phyloP scores from a whole-genome alignment of 768 basidiomycete genomes.

The Guyanaporus albipodus region DNA sequence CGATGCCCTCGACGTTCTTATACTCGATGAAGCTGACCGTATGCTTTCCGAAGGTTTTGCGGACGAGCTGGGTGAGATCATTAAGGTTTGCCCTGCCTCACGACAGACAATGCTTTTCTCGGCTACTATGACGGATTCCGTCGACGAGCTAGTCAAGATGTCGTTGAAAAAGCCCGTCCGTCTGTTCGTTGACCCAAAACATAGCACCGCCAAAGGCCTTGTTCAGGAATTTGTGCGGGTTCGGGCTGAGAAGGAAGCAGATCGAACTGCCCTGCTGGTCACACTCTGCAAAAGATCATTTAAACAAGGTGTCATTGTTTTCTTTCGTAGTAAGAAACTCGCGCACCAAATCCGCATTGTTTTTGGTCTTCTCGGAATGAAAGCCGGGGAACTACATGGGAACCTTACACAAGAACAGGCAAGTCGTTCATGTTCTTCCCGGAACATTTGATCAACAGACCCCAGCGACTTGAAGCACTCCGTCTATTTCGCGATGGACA shows the following conservation, averaged over 20 bases:
- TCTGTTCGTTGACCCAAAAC: conserved; percentile 93
- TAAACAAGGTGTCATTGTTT: conserved; percentile 80
- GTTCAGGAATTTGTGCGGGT: conserved; percentile 95
- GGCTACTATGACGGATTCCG: conserved; percentile 97
- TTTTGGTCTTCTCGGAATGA: conserved; percentile 85
- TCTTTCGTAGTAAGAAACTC: conserved; percentile 93
- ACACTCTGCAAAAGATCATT: conserved; percentile 88
- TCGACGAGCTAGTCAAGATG: conserved; percentile 90
- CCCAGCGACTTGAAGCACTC: conserved; percentile 79
- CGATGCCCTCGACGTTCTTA: conserved; percentile 87
- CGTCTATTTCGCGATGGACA: conserved; percentile 82
- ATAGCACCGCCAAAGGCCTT: conserved; percentile 78
- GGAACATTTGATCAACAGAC: conserved; percentile 2
- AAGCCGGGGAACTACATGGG: conserved; percentile 90
- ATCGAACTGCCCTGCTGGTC: conserved; percentile 72
- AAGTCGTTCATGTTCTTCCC: conserved; percentile 11
- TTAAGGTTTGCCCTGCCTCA: conserved; percentile 80
- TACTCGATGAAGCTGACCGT: conserved; percentile 96
- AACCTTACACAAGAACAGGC: conserved; percentile 96
- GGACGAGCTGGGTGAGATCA: conserved; percentile 91
- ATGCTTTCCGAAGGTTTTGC: conserved; percentile 96
- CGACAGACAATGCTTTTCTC: conserved; percentile 99
- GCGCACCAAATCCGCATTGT: conserved; percentile 97
- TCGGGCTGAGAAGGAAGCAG: conserved; percentile 70
- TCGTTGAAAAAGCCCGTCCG: conserved; percentile 90